phyloP scores from a whole-genome alignment of 257 asterid species.

The Jasminum sambac region DNA sequence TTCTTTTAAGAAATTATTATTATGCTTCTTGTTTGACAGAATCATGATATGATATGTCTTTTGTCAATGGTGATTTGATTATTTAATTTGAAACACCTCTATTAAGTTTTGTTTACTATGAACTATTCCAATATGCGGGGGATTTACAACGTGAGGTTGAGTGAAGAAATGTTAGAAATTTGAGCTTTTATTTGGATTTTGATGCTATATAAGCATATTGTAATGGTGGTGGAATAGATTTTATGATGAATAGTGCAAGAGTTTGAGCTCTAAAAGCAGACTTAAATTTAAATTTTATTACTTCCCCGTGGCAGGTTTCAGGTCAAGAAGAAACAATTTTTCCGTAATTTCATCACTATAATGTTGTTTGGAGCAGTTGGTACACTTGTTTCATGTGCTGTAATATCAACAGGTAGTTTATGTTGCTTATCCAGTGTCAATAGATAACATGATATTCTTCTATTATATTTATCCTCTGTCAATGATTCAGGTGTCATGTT shows the following conservation, averaged over 20 bases:
- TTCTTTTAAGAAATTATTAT: neutral
- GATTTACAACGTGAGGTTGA: neutral
- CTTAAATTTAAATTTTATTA: neutral
- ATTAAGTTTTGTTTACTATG: neutral
- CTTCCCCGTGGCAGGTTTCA: constrained; percentile 36
- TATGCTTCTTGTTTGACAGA: neutral
- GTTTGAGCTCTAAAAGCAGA: neutral
- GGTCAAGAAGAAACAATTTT: constrained; percentile 52
- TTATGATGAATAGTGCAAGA: neutral
- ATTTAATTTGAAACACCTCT: neutral
- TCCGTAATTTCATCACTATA: constrained; percentile 48
- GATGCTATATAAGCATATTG: neutral
- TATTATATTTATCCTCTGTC: neutral
- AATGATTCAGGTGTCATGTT: constrained; percentile 30
- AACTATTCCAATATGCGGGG: neutral
- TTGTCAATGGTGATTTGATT: neutral
- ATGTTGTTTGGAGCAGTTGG: constrained; percentile 49
- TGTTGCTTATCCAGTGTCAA: neutral
- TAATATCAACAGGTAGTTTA: constrained; percentile 39
- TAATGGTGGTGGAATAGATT: neutral
- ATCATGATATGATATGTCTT: neutral
- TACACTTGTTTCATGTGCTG: constrained; percentile 40
- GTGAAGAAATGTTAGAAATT: neutral
- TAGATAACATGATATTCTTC: neutral
- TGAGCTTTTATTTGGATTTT: neutral